Conservation (phyloP, 495 filamentous ascomycete species). For the Talaromyces nanjingensis region DNA sequence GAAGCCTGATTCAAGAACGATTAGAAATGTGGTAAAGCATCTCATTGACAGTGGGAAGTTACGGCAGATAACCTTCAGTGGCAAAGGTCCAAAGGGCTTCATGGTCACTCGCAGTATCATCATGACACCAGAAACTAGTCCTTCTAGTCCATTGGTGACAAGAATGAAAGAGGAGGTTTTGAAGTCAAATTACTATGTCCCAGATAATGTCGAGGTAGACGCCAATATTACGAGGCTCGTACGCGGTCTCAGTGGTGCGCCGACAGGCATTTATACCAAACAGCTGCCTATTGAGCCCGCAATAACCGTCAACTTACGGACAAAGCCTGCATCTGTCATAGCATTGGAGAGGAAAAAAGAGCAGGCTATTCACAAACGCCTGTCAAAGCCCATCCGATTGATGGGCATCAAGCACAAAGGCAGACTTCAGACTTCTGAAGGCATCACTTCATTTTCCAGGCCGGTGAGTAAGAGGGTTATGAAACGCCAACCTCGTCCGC, state of each 20-base stretch:
- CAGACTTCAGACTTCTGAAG: conserved; percentile 4
- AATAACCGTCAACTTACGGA: conserved; percentile 30
- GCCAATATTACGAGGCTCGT: conserved; percentile 20
- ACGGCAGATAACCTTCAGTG: conserved; percentile 55
- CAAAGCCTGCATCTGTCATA: conserved; percentile 28
- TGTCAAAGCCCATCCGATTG: conserved; percentile 26
- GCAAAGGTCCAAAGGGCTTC: conserved; percentile 44
- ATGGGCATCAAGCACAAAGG: conserved; percentile 21
- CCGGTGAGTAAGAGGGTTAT: conserved; percentile 7
- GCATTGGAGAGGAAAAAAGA: conserved; percentile 25
- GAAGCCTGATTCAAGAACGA: conserved; percentile 44
- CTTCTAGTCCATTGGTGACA: conserved; percentile 45
- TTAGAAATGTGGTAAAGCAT: conserved; percentile 50
- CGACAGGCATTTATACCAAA: conserved; percentile 11
- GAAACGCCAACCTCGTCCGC: background rate
- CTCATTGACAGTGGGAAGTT: conserved; percentile 54
- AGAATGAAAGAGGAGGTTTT: conserved; percentile 48
- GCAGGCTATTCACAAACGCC: conserved; percentile 19
- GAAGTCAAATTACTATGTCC: conserved; percentile 24
- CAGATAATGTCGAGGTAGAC: conserved; percentile 26
- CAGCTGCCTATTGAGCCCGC: conserved; percentile 22
- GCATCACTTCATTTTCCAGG: conserved; percentile 22
- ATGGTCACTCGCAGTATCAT: conserved; percentile 52
- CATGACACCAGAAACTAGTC: conserved; percentile 35
- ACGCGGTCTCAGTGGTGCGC: conserved; percentile 4